Evolutionary conservation across 1,139 yeast genomes (phyloP), one percentile per base, ranked within the genome.

Genomic region (Magnusiomyces tetraspermus): DNA sequence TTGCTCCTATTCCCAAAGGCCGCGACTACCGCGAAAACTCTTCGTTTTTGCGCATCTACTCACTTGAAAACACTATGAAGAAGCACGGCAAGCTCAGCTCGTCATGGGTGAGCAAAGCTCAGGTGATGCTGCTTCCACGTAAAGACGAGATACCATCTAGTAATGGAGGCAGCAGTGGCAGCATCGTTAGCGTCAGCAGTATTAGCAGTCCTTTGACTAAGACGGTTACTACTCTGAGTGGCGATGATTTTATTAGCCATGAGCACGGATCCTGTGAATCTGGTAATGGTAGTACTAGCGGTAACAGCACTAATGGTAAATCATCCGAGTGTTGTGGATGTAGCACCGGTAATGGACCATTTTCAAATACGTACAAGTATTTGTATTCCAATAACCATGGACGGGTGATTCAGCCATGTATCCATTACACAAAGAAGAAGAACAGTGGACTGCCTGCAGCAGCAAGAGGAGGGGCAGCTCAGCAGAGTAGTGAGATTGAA

Each of bases 21-120:
- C 49, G 52, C 22, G 49, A 46, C 37, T 40, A 38, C 17, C 56
- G 63, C 59, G 54, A 68, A 61, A 69, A 69, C 57, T 63, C 71
- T 17, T 67, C 66, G 43, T 69, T 69, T 57, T 61, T 68, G 48
- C 64, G 71, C 8, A 58, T 69, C 17, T 63, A 67, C 45, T 72
- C 73, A 3, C 59, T 69, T 48, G 72, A 69, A 53, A 58, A 63
- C 37, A 55, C 62, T 41, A 69, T 69, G 72, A 41, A 56, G 54
- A 28, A 30, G 45, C 58, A 61, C 46, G 71, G 72, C 46, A 69
- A 69, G 54, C 60, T 69, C 33, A 64, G 65, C 46, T 60, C 60
- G 13, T 55, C 59, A 15, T 63, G 63, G 51, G 57, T 57, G n/a
- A 69, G 52, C 46, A 40, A 41, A 36, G 52, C 52, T 1, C 48